phyloP scores from a whole-genome alignment of 805 yeast species.

The Zygotorulaspora florentina region DNA sequence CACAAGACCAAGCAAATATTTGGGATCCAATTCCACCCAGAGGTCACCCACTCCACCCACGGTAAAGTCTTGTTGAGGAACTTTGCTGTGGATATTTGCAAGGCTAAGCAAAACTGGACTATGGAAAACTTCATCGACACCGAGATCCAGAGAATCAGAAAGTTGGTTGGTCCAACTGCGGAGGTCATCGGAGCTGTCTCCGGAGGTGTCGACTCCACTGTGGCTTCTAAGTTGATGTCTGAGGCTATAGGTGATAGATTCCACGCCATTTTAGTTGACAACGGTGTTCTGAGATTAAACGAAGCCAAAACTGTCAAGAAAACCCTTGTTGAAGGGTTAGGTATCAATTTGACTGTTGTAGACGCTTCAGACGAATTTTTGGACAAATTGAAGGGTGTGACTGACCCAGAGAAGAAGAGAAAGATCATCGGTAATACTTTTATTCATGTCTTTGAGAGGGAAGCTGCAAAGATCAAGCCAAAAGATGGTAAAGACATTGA shows the following conservation, averaged over 20 bases:
- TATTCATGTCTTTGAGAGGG: slow-evolving; percentile 94
- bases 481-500: slow-evolving; percentile 86
- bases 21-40: slow-evolving; percentile 99
- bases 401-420: slow-evolving; percentile 98
- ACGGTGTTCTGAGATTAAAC: slow-evolving; percentile 93
- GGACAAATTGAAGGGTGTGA: slow-evolving; percentile 81
- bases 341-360: slow-evolving; percentile 89
- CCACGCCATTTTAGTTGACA: slow-evolving; percentile 97
- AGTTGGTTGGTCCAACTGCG: slow-evolving; percentile 92
- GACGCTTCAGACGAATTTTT: slow-evolving; percentile 92
- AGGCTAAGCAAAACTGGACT: slow-evolving; percentile 87
- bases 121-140: slow-evolving; percentile 97
- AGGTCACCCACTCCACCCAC: slow-evolving; percentile 91
- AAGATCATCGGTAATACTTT: slow-evolving; percentile 98
- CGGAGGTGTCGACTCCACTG: slow-evolving; percentile 99
- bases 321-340: slow-evolving; percentile 88
- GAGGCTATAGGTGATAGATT: slow-evolving; percentile 98
- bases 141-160: slow-evolving; percentile 88
- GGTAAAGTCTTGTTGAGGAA: slow-evolving; percentile 85
- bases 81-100: slow-evolving; percentile 89
- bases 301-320: slow-evolving; percentile 87
- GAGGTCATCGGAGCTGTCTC: slow-evolving; percentile 99
- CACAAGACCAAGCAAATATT: slow-evolving; percentile 68
- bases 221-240: slow-evolving; percentile 95
- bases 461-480: slow-evolving; percentile 88